Evolutionary conservation across 2,329 filamentous ascomycete genomes (phyloP), one percentile per base, ranked within the genome.

Genomic region (Exophiala calicioides): DNA sequence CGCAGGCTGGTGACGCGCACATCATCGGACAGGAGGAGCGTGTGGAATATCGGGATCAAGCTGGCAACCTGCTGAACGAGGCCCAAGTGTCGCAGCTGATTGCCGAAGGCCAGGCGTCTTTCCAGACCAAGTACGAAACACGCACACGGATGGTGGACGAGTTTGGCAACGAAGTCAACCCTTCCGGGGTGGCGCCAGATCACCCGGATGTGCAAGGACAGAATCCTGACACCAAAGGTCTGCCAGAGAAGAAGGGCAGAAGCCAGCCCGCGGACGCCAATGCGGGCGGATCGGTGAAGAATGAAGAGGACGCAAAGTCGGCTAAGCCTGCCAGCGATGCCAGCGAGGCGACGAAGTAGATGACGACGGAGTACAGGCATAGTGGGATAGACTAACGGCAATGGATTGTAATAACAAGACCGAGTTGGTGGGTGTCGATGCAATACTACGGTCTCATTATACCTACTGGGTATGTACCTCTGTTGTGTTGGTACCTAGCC

Each of bases 121-220:
- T 98, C 72, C 84, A 94, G 72, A 97, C 93, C 9, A 86, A 85
- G 58, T 96, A 96, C 65, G 91, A 97, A 75, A 96, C 91, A n/a
- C 81, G 87, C 56, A 96, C 90, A 6, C 84, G 88, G 47, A 70
- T 97, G 45, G 76, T 95, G 30, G 89, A 95, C 67, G 80, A 80
- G 41, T 67, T 82, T 32, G 93, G 90, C 50, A 89, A 90, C 57
- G 87, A 94, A 63, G 69, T 95, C n/a, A 62, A 72, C 45, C 58
- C 68, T 16, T 54, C 52, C n/a, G 50, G 50, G 4, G 55, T 68
- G 51, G 77, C 73, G 40, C 78, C 75, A 34, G 72, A 73, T 50
- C 78, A 80, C 59, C 78, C 77, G 1, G 78, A 80, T 58, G 74
- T 73, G 2, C 72, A 82, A 56, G 79, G 78, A 23, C 70, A 74